Base-by-base conservation (phyloP, 306 rosid species). In the Trifolium dubium region DNA sequence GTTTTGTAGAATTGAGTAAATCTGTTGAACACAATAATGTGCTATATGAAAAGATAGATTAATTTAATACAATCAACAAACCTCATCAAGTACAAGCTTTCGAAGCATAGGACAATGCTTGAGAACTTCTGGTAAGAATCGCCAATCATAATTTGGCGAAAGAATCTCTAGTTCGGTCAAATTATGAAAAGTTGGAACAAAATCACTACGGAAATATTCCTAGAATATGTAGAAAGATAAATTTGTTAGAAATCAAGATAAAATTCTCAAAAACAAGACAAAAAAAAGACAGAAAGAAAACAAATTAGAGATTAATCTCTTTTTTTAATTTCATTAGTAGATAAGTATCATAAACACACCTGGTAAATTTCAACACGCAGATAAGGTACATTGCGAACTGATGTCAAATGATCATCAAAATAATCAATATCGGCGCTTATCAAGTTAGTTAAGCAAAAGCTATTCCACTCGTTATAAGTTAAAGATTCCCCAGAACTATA, bases 21-120 rank as follows among this genome's bases (percentile, higher is more conserved):
- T 7, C 7, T 34, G 7, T 3, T 1, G 6, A 34, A 34, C 8
- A 6, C 39, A 34, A 0, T 5, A 34, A 7, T 5, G 39, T 34
- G 39, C 39, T 1, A 34, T 1, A 34, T 34, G 39, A 5, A 0
- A 34, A 34, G 39, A 34, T 34, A 34, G 6, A 34, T 34, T 34
- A 34, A 0, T 0, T 34, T 5, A 34, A 1, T 23, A 34, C 6
- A 6, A 1, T 5, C 39, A 34, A 34, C 64, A 12, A 53, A 55
- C 75, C 79, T 79, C 5, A 0, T 55, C 7, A 18, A 72, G 0
- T 2, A 14, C 28, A 11, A 79, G 70, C 39, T 6, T 49, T 73
- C 49, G 70, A 34, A 73, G 64, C 11, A 9, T 67, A 1, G 75
- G 78, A 30, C 37, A 19, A 4, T 5, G n/a, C 4, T 35, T 15